Percentiles rank a stretch among this genome's conserved stretches.
phyloP scores from a whole-genome alignment of 2,329 filamentous ascomycete genomes.

The Catunica adiposa region DNA sequence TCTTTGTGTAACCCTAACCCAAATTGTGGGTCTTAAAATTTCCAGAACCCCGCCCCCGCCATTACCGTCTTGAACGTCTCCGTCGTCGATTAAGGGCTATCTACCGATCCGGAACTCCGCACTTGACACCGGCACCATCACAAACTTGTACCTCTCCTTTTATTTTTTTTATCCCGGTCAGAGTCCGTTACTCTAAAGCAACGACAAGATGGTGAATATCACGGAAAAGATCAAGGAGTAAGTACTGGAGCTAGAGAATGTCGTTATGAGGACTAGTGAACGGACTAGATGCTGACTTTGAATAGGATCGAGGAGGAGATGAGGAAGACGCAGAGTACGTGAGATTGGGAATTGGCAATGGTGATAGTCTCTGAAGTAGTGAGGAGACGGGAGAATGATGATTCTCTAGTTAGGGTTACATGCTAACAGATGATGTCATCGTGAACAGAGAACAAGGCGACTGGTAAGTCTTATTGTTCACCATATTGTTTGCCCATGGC shows the following conservation, averaged over 20 bases:
- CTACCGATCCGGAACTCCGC: no score
- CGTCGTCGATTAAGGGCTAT: no score
- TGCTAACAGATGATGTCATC: constrained; percentile 2
- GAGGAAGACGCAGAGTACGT: constrained; percentile 90
- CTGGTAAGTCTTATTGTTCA: constrained; percentile 47
- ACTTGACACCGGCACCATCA: no score
- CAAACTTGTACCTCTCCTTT: neutral
- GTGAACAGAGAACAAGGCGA: constrained; percentile 84
- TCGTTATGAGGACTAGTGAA: neutral
- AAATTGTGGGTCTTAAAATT: neutral
- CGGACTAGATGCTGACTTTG: constrained; percentile 15
- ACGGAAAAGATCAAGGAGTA: constrained; percentile 99
- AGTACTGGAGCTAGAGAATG: neutral
- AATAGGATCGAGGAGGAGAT: constrained; percentile 99
- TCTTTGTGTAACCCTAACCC: neutral
- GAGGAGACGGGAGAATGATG: neutral
- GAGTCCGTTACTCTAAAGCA: constrained; percentile 2
- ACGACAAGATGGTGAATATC: constrained; percentile 85
- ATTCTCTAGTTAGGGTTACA: constrained; percentile 4
- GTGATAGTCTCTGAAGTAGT: no score
- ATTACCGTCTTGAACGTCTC: no score
- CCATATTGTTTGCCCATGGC: neutral
- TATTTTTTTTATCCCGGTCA: neutral
- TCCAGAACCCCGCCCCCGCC: no score
- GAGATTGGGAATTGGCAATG: no score